Conservation (phyloP, 495 filamentous ascomycete genomes). For the Lichenothelia convexa region DNA sequence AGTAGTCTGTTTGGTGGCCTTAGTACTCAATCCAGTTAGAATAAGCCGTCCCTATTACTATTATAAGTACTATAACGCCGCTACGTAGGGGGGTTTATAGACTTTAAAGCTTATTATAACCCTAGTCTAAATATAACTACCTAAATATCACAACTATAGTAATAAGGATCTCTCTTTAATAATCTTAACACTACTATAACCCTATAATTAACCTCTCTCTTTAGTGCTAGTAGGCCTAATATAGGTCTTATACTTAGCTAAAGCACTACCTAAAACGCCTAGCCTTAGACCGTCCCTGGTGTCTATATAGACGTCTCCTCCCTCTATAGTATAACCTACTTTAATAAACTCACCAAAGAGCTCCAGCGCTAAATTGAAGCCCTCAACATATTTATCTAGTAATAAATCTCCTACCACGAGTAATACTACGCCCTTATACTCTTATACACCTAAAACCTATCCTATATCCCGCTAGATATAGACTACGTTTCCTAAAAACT, state of each 20-base stretch:
- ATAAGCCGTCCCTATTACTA: conserved; percentile 6
- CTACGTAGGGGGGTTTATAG: too few relatives aligned
- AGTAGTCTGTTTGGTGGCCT: conserved; percentile 22
- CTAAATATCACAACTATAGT: conserved; percentile 2
- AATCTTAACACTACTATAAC: conserved; percentile 1
- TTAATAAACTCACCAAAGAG: conserved; percentile 67
- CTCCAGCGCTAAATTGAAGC: conserved; percentile 57
- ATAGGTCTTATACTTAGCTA: conserved; percentile 7
- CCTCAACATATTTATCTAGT: conserved; percentile 55
- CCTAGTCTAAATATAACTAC: conserved; percentile 4
- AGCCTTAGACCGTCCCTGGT: conserved; percentile 37
- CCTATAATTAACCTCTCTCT: conserved; percentile 14
- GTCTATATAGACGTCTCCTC: conserved; percentile 61
- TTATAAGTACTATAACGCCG: too few relatives aligned
- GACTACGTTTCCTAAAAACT: conserved; percentile 53
- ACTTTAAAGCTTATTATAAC: too few relatives aligned
- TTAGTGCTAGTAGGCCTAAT: conserved; percentile 10
- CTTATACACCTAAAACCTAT: conserved; percentile 41
- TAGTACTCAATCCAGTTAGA: conserved; percentile 4
- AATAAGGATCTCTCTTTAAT: conserved; percentile 17
- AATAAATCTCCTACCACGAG: conserved; percentile 41
- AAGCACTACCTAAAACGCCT: conserved; percentile 20
- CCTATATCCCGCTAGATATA: conserved; percentile 53
- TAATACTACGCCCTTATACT: conserved; percentile 44
- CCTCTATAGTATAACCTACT: conserved; percentile 70